Evolutionary conservation across 2,329 filamentous ascomycete genomes (phyloP).

Genomic region (Aureobasidium sp.): DNA sequence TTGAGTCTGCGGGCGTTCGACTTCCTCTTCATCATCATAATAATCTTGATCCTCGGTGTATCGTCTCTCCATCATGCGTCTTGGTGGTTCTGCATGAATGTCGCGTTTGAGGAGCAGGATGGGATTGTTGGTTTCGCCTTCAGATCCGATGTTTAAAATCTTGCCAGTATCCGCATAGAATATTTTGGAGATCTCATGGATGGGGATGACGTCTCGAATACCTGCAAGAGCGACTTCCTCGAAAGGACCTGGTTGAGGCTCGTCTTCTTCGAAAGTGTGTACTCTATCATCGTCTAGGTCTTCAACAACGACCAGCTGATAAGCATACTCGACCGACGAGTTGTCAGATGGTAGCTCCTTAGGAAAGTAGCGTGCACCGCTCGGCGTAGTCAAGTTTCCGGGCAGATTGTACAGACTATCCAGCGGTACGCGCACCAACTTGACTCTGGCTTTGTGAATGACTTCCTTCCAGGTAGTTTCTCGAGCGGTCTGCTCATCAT

Average conservation of each 20-base stretch:
- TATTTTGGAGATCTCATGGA: conserved; percentile 75
- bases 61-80: conserved; percentile 43
- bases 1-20: conserved; percentile 15
- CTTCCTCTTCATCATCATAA: conserved; percentile 25
- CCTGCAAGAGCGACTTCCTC: conserved; percentile 55
- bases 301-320: conserved; percentile 74
- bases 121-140: conserved; percentile 61
- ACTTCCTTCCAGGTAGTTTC: conserved; percentile 89
- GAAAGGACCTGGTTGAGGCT: conserved; percentile 47
- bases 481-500: conserved; percentile 49
- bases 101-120: conserved; percentile 69
- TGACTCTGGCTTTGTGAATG: conserved; percentile 82
- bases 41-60: conserved; percentile 27
- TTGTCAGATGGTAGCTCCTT: conserved; percentile 31
- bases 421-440: conserved; percentile 63
- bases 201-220: conserved; percentile 57
- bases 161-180: conserved; percentile 90
- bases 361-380: conserved; percentile 15
- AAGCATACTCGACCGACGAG: conserved; percentile 58
- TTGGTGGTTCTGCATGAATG: conserved; percentile 51
- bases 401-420: conserved; percentile 41
- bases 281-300: conserved; percentile 66
- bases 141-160: conserved; percentile 71
- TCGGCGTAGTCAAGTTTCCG: conserved; percentile 13
- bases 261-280: conserved; percentile 55